Evolutionary conservation across 2,329 filamentous ascomycete genomes (phyloP).

Genomic region (Verticillium albo-atrum): DNA sequence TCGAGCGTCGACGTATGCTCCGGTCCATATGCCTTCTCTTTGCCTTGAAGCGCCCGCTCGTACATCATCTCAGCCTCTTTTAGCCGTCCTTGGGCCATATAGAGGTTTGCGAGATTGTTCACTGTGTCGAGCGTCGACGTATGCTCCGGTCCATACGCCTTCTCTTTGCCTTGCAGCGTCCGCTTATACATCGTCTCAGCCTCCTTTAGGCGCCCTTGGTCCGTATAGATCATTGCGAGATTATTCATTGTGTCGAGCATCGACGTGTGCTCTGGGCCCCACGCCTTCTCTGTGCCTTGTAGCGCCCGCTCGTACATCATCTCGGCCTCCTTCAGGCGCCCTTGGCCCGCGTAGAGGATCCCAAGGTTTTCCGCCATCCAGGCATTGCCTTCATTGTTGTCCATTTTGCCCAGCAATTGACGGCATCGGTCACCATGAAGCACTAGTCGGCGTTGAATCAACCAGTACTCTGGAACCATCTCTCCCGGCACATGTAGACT

Average conservation of each 20-base stretch:
- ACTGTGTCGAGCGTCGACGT: not conserved
- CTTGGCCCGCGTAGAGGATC: slow-evolving; percentile 31
- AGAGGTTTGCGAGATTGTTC: not conserved
- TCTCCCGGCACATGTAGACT: slow-evolving; percentile 7
- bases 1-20: no score
- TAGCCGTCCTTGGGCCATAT: not conserved
- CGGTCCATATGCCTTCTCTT: no score
- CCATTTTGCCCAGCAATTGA: not conserved
- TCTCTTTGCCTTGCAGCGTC: not conserved
- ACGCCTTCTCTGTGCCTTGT: not conserved
- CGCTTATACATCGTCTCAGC: not conserved
- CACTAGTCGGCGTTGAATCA: slow-evolving; percentile 13
- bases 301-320: slow-evolving; percentile 36
- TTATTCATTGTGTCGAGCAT: not conserved
- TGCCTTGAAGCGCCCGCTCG: not conserved
- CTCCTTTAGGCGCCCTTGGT: not conserved
- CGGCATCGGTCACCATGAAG: slow-evolving; percentile 14
- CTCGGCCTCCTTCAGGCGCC: slow-evolving; percentile 53
- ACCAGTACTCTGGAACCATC: slow-evolving; percentile 6
- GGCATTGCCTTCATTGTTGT: not conserved
- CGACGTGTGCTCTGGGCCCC: not conserved
- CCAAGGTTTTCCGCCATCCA: no score
- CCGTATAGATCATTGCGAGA: not conserved
- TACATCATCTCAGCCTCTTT: not conserved
- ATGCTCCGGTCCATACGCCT: not conserved